These are phyloP conservation scores for Claviceps sp. DNA, from an alignment of 2,329 filamentous ascomycete species.

Conservation along the genomic window DNA sequence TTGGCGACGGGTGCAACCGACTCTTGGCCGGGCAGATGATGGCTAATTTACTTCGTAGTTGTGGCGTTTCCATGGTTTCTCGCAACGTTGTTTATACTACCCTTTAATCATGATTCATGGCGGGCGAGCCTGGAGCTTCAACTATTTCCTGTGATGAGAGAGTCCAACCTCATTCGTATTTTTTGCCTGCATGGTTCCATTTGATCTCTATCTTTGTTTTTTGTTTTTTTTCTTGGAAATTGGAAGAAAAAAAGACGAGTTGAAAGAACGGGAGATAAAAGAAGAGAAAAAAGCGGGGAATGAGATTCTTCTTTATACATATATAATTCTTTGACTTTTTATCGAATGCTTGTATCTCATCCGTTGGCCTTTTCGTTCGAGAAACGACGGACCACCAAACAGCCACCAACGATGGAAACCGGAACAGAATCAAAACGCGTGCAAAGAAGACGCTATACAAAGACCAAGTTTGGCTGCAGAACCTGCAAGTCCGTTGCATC, in stretches of 20 bases:
- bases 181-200: too few species aligned
- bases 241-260: background rate
- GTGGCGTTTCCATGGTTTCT: background rate
- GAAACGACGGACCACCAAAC: background rate
- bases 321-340: background rate
- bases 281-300: background rate
- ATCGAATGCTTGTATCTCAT: background rate
- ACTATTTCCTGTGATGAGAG: background rate
- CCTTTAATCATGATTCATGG: background rate
- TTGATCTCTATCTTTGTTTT: too few species aligned
- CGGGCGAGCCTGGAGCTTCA: background rate
- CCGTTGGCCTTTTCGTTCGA: background rate
- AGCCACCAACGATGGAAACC: background rate
- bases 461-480: constrained; percentile 4
- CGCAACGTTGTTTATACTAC: background rate
- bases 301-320: background rate
- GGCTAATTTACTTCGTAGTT: background rate
- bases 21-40: background rate
- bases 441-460: constrained; percentile 3
- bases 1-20: background rate
- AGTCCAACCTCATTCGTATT: background rate
- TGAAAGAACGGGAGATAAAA: background rate
- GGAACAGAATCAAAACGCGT: background rate
- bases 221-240: too few species aligned
- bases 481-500: constrained; percentile 2